phyloP scores from a whole-genome alignment of 1,284 basidiomycete genomes.

The Austroboletus olivaceoglutinosus region DNA sequence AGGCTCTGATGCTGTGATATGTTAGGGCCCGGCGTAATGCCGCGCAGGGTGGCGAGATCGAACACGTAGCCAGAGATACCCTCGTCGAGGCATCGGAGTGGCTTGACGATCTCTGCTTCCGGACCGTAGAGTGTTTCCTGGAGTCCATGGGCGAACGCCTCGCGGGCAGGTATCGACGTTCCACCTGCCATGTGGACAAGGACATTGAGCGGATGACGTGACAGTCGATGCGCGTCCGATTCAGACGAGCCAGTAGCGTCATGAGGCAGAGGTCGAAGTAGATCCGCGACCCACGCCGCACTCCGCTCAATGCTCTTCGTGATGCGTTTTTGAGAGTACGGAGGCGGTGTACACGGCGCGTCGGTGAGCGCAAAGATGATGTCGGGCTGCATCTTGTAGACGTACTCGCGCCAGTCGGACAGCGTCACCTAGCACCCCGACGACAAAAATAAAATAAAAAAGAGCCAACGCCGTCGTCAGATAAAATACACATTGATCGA shows the following conservation, averaged over 20 bases:
- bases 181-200: constrained; percentile 71
- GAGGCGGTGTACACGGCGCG: constrained; percentile 58
- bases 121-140: constrained; percentile 53
- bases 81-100: constrained; percentile 58
- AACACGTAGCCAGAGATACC: constrained; percentile 66
- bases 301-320: constrained; percentile 73
- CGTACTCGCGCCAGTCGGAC: constrained; percentile 52
- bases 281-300: constrained; percentile 54
- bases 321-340: constrained; percentile 69
- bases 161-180: constrained; percentile 51
- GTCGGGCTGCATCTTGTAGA: constrained; percentile 58
- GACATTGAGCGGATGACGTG: constrained; percentile 40
- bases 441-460: no score
- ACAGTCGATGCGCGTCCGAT: not conserved
- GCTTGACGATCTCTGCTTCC: constrained; percentile 53
- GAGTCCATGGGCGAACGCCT: constrained; percentile 60
- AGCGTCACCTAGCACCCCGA: constrained; percentile 51
- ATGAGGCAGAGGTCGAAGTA: constrained; percentile 39
- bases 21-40: constrained; percentile 21
- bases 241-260: not conserved
- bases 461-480: constrained; percentile 9
- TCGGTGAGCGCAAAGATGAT: constrained; percentile 70
- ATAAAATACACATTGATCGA: not conserved
- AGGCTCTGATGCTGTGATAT: constrained; percentile 15
- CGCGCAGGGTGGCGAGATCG: constrained; percentile 60